These are phyloP conservation scores for Guillardia theta DNA, from an alignment of 78 protist genomes.

Conservation along the genomic window DNA sequence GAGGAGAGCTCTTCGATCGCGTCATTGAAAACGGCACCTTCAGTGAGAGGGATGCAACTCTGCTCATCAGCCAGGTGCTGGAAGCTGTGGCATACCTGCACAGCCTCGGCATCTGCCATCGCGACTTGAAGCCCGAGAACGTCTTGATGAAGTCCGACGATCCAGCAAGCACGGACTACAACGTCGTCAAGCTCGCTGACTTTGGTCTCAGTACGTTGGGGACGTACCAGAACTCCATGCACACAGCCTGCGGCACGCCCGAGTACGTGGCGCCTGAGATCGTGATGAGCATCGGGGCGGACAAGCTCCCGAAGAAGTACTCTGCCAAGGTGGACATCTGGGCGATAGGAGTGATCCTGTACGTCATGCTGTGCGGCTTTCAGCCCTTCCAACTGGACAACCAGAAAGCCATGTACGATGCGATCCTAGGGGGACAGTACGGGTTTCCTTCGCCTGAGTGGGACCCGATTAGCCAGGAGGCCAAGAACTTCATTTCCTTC, in stretches of 20 bases:
- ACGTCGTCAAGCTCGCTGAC: neutral
- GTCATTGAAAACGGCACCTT: neutral
- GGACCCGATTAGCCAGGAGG: neutral
- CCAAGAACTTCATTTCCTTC: neutral
- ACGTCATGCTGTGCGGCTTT: neutral
- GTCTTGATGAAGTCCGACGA: neutral
- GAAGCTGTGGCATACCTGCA: neutral
- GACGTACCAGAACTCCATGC: too few species aligned
- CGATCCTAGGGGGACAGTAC: neutral
- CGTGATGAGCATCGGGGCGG: neutral
- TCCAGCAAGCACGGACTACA: neutral
- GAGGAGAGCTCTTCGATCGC: neutral
- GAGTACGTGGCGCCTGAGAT: neutral
- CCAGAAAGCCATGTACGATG: neutral
- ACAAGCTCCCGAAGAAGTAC: neutral
- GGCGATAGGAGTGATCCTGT: neutral
- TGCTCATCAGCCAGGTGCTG: neutral
- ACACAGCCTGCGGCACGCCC: neutral
- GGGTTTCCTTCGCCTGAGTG: neutral
- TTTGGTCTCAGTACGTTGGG: neutral
- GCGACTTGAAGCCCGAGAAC: neutral
- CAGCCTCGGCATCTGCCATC: neutral
- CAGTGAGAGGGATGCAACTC: neutral
- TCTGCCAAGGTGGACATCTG: neutral
- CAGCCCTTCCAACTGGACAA: neutral